Base-by-base conservation (phyloP, 2,329 filamentous ascomycete genomes). In the Paraconiothyrium brasiliense region DNA sequence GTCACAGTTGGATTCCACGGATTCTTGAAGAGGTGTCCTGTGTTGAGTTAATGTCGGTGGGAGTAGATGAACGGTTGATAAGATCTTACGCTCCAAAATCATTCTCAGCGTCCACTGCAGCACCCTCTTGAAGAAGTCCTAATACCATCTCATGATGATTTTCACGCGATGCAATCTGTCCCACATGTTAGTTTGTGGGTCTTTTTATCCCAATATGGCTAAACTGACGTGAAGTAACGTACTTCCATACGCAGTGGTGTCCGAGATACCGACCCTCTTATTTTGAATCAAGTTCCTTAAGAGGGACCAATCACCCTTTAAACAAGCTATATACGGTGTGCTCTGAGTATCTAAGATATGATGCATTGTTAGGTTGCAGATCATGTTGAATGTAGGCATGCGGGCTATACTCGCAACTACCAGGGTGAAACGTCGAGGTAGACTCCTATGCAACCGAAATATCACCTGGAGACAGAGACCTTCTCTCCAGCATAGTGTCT, bases 151-250 rank as follows among this genome's bases (percentile, higher is more conserved):
- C 49, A 4, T 22, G 13, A 13, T 60, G 56, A 35, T 58, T 60
- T 10, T 30, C n/a, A 9, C 52, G 20, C 5, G 41, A 47, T 10
- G 62, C 62, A 8, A 60, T 20, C 62, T 65, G 20, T 30, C 32
- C 35, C 3, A 34, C 16, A 34, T 14, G 34, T 37, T 24, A 48
- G 48, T 11, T 14, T 41, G 6, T 30, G 2, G 27, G 27, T 30
- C 27, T 30, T 4, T 30, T 4, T 4, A 30, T 30, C 4, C 4
- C 27, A 30, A 30, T 30, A 30, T 30, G 27, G 27, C 4, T 6
- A 30, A 30, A 58, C 61, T 34, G 24, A 61, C 63, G 54, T 66
- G 63, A 27, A 66, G 48, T 5, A 66, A 43, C 11, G 63, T 61
- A 47, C 57, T 43, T 41, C 63, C 63, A 14, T 44, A 14, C 13